Base-by-base conservation (phyloP, 345 rosid species). In the Cardamine resedifolia region DNA sequence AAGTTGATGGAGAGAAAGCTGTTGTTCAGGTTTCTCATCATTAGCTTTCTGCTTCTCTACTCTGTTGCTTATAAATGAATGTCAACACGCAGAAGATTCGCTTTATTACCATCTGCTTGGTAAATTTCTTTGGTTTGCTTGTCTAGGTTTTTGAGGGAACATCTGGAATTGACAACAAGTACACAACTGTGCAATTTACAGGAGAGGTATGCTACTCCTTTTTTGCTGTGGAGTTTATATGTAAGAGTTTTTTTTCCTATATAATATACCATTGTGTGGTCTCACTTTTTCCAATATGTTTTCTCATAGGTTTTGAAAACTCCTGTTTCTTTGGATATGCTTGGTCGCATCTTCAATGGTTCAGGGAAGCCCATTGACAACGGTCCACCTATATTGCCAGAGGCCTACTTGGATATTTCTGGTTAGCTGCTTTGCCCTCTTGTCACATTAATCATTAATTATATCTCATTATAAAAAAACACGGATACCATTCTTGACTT, bases 1-100 rank as follows among this genome's bases (percentile, higher is more conserved):
- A 92, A 90, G 98, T 92, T 79, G 98, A 92, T 78, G 98, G 98
- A 12, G 98, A 92, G 83, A 92, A 86, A 68, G 98, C 98, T 68
- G 93, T 92, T 74, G 91, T 92, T 77, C 98, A 92, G 91, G 98
- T 92, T 64, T 24, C 10, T 31, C 1, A 8, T 1, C 77, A 12
- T 49, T 72, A 49, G 10, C 19, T 41, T 7, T 53, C 53, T 41
- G 20, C 70, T 56, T 3, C 39, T 28, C 21, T 33, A 15, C 3
- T 52, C 61, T 39, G 39, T 1, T 33, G 27, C 55, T 27, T 44
- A 43, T 5, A 18, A 31, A 30, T 33, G 8, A 16, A 48, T 64
- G 33, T 62, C 24, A 49, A 36, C 11, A 43, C n/a, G n/a, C n/a
- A n/a, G n/a, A n/a, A n/a, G n/a, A n/a, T n/a, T n/a, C n/a, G 2